Base-by-base conservation (phyloP, 306 rosid species). In the Glycine latifolia region DNA sequence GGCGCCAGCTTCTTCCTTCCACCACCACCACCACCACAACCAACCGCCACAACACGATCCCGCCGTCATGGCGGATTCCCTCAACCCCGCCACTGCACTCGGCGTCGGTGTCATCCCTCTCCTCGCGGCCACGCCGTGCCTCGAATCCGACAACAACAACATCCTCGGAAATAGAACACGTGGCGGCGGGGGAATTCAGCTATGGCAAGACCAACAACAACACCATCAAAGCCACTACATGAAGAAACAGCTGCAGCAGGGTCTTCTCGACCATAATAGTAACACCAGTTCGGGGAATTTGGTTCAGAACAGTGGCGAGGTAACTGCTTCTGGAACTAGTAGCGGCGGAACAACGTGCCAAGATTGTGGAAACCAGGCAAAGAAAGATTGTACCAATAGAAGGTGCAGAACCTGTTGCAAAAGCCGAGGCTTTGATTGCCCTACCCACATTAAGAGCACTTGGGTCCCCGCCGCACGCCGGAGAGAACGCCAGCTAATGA, bases 361-460 rank as follows among this genome's bases (percentile, higher is more conserved):
- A 73, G 99, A 95, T 67, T 95, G 99, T 39, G 99, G 99, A 7
- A 95, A 95, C 82, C 99, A 95, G 63, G 97, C 99, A 0, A 95
- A 95, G 92, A 95, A 95, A 39, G 99, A 95, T 85, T 95, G 99
- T 33, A 54, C 81, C 26, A 91, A 91, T 16, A 75, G 97, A 44
- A 80, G 99, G 78, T 95, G 99, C 50, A 88, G 99, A 67, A 95
- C 99, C 16, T 95, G 99, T 55, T 95, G 99, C 67, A 92, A 92
- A 72, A 95, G 99, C 79, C 89, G 99, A 14, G 97, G 97, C 44
- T 93, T 80, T 70, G 99, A 91, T 77, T 95, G 99, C 66, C 66
- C 90, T 50, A 95, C 99, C 15, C 99, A 95, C 85, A 92, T 95
- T 61, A 93, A 95, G 85, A 95, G 99, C 85, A 93, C 99, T 41